Percentiles rank a stretch among this genome's conserved stretches.
phyloP scores from a whole-genome alignment of 805 yeast genomes.

The Ogataea sp. region DNA sequence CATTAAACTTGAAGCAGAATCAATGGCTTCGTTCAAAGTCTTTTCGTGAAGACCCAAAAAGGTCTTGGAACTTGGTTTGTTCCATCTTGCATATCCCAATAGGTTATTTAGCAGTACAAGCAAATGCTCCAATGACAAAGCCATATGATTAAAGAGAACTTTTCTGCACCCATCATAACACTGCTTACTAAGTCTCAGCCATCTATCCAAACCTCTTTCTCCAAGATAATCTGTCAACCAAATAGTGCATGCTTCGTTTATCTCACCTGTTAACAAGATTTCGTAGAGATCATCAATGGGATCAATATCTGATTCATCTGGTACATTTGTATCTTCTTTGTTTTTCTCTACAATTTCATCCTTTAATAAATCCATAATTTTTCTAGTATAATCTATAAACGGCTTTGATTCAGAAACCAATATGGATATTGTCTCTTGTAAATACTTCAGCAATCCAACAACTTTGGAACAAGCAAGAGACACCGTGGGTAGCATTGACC shows the following conservation, averaged over 20 bases:
- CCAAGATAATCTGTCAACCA: slow-evolving; percentile 63
- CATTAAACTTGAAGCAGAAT: slow-evolving; percentile 17
- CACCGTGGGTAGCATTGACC: slow-evolving; percentile 21
- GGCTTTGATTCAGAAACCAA: slow-evolving; percentile 25
- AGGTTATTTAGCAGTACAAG: slow-evolving; percentile 37
- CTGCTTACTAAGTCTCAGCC: slow-evolving; percentile 42
- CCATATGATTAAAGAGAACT: slow-evolving; percentile 36
- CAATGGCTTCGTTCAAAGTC: slow-evolving; percentile 11
- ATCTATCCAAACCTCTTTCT: slow-evolving; percentile 52
- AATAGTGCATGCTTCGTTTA: slow-evolving; percentile 40
- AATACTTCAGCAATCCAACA: slow-evolving; percentile 24
- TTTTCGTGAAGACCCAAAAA: slow-evolving; percentile 11
- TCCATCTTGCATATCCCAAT: slow-evolving; percentile 33
- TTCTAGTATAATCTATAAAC: slow-evolving; percentile 28
- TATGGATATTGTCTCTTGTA: slow-evolving; percentile 24
- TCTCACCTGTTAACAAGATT: slow-evolving; percentile 44
- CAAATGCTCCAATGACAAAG: slow-evolving; percentile 50
- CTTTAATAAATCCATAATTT: slow-evolving; percentile 26
- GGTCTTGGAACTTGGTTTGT: slow-evolving; percentile 11
- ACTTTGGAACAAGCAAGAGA: slow-evolving; percentile 28
- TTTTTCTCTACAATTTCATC: slow-evolving; percentile 24
- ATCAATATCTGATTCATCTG: slow-evolving; percentile 11
- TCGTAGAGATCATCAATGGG: slow-evolving; percentile 36
- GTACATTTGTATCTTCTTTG: not conserved
- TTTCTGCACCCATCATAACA: slow-evolving; percentile 44